Base-by-base conservation (phyloP, 176 grass and related monocot genomes). In the Oryza brachyantha region DNA sequence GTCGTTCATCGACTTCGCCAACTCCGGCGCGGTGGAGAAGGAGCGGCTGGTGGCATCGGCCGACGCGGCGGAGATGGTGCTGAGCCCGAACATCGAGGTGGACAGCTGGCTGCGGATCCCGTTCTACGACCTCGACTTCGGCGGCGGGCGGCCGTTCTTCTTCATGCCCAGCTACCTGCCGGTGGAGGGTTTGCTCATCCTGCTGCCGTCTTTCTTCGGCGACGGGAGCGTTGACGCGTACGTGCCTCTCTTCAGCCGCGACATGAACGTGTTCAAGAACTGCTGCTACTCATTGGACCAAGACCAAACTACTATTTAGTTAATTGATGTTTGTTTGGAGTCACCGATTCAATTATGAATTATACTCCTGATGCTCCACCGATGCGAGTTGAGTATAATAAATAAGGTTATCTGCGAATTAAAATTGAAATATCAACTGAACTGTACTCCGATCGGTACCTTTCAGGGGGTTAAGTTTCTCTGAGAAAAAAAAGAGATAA, bases 161-260 rank as follows among this genome's bases (percentile, higher is more conserved):
- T 82, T 82, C 79, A 82, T 73, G 79, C 59, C 79, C 3, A 37
- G 67, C 29, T 82, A 73, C 59, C 79, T 82, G 69, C 79, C 79
- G n/a, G 69, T 82, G 40, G 79, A 82, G 9, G 79, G 79, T 7
- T 8, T 73, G 59, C 59, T 82, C 40, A 64, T 82, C 39, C 69
- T 82, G 8, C 60, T 73, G 22, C 79, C 79, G 3, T 73, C 69
- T 14, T 72, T 63, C 40, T 46, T 64, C 11, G 79, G 59, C 5
- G 69, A 82, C n/a, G 79, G 79, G 0, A 82, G 68, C 79, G 29
- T 73, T 0, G 79, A 82, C 68, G 79, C 69, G 2, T 73, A 82
- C 69, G 69, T 82, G 40, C 59, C 69, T 0, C 68, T 82, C 13
- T 64, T 82, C 37, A 76, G 72, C 63, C 72, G 73, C 38, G 10